These are phyloP conservation scores for Podospora australis DNA, from an alignment of 495 filamentous ascomycete genomes.

Conservation along the genomic window DNA sequence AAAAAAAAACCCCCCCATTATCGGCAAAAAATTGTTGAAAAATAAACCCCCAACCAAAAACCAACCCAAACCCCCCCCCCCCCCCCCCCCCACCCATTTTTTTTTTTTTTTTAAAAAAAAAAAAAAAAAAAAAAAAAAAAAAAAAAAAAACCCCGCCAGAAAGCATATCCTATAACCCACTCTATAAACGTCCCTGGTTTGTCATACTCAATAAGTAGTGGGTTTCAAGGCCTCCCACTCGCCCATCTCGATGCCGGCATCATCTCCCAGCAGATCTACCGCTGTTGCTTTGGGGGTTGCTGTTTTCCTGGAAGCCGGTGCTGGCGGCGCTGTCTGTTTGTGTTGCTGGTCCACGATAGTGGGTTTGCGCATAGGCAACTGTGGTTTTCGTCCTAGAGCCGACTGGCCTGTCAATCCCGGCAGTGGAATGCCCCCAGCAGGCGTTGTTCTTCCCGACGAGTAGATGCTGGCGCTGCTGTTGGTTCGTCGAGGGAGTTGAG, in stretches of 20 bases:
- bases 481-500: slow-evolving; percentile 10
- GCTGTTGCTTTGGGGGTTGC: slow-evolving; percentile 7
- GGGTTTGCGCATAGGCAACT: slow-evolving; percentile 17
- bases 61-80: slow-evolving; percentile 1
- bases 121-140: neutral
- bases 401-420: slow-evolving; percentile 9
- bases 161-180: neutral
- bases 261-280: slow-evolving; percentile 36
- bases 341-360: slow-evolving; percentile 3
- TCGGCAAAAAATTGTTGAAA: too few relatives aligned
- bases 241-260: slow-evolving; percentile 32
- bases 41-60: too few relatives aligned
- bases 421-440: slow-evolving; percentile 21
- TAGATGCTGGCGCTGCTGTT: slow-evolving; percentile 12
- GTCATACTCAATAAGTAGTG: slow-evolving; percentile 6
- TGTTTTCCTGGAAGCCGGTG: slow-evolving; percentile 22
- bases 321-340: slow-evolving; percentile 17
- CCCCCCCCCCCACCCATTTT: neutral
- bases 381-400: slow-evolving; percentile 1
- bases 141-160: neutral
- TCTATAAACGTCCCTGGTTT: neutral
- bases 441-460: slow-evolving; percentile 5
- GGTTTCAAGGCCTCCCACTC: slow-evolving; percentile 45
- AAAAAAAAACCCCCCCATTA: too few relatives aligned
- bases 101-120: neutral